phyloP scores from a whole-genome alignment of 1,139 yeast species.

The Candida sanyaensis region DNA sequence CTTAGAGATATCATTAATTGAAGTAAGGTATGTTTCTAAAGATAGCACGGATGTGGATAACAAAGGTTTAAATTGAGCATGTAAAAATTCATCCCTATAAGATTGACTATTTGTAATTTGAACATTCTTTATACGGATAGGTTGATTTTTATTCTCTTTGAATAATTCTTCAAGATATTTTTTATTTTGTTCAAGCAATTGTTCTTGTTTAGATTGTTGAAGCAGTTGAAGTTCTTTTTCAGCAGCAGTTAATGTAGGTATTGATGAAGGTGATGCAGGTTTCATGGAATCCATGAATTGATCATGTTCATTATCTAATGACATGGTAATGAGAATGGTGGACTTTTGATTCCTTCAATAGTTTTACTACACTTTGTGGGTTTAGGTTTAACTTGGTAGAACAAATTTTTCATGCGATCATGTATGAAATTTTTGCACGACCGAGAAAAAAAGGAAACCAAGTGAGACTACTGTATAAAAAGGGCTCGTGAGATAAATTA shows the following conservation, averaged over 20 bases:
- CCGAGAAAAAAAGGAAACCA: too few species aligned
- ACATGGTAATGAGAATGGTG: constrained; percentile 9
- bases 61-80: constrained; percentile 57
- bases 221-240: constrained; percentile 35
- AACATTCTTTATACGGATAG: constrained; percentile 48
- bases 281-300: constrained; percentile 18
- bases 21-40: constrained; percentile 35
- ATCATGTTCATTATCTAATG: constrained; percentile 17
- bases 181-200: constrained; percentile 41
- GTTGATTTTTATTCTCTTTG: constrained; percentile 41
- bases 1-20: constrained; percentile 44
- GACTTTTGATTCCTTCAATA: background rate
- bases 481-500: too few species aligned
- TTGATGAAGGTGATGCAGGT: constrained; percentile 6
- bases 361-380: too few species aligned
- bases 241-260: constrained; percentile 18
- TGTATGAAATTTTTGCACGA: too few species aligned
- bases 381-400: too few species aligned
- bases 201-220: constrained; percentile 31
- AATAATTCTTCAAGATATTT: constrained; percentile 44
- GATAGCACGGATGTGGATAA: constrained; percentile 33
- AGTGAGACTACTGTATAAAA: too few species aligned
- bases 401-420: too few species aligned
- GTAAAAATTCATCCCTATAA: constrained; percentile 53
- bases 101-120: constrained; percentile 56